Conservation (phyloP, 495 filamentous ascomycete species). For the Collariella sp. region DNA sequence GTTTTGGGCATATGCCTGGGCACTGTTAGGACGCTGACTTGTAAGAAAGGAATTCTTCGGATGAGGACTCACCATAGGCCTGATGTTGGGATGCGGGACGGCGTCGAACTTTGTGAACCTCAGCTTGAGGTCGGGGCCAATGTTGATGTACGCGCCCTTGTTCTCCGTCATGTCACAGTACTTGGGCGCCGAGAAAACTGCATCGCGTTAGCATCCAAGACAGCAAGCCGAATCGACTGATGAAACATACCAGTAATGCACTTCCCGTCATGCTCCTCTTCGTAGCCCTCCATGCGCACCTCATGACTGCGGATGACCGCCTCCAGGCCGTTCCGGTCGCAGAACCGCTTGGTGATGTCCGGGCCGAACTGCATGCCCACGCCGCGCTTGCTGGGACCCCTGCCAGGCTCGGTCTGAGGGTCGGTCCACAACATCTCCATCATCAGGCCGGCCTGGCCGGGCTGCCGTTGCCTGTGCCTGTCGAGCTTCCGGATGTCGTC, state of each 20-base stretch:
- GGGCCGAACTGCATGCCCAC: conserved; percentile 96
- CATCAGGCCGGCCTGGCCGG: conserved; percentile 94
- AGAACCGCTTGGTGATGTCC: conserved; percentile 94
- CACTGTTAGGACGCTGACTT: not conserved
- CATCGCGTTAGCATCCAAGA: conserved; percentile 9
- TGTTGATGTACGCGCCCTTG: conserved; percentile 97
- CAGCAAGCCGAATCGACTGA: not conserved
- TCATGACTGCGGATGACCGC: conserved; percentile 96
- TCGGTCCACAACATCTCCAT: conserved; percentile 99
- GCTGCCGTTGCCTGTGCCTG: conserved; percentile 85
- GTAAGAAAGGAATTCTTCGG: not conserved
- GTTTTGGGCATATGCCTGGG: conserved; percentile 71
- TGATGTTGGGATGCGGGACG: conserved; percentile 89
- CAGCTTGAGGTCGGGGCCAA: conserved; percentile 85
- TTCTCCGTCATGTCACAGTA: conserved; percentile 98
- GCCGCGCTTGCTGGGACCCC: conserved; percentile 91
- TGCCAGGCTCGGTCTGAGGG: conserved; percentile 74
- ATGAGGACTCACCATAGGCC: conserved; percentile 69
- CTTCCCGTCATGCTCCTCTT: conserved; percentile 91
- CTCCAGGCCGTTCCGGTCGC: conserved; percentile 86
- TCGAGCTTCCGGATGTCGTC: conserved; percentile 91
- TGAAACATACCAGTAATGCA: conserved; percentile 75
- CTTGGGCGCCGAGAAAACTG: conserved; percentile 92
- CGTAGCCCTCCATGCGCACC: conserved; percentile 95
- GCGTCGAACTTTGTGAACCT: conserved; percentile 88